phyloP scores from a whole-genome alignment of 129 eudicot species.

The Solidago caesia region DNA sequence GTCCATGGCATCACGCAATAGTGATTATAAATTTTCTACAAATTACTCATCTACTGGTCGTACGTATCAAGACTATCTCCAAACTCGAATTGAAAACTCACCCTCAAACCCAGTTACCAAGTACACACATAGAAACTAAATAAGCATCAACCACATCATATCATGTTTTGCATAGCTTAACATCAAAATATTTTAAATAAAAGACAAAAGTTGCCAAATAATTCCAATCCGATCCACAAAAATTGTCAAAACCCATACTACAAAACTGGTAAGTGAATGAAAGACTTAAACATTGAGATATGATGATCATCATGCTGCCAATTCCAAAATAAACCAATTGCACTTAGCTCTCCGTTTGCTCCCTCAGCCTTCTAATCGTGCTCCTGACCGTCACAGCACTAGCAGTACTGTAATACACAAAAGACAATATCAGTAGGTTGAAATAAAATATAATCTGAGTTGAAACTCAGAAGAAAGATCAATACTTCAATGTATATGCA shows the following conservation, averaged over 20 bases:
- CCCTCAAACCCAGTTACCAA: too few species aligned
- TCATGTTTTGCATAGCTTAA: not conserved
- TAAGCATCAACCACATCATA: not conserved
- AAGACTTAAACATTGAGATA: conserved; percentile 16
- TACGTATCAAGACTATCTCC: too few species aligned
- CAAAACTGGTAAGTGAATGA: conserved; percentile 10
- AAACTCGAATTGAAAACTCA: not conserved
- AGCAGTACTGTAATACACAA: conserved; percentile 59
- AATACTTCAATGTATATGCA: conserved; percentile 92
- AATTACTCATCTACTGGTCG: too few species aligned
- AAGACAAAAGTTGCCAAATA: not conserved
- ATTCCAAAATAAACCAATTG: not conserved
- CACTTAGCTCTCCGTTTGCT: conserved; percentile 76
- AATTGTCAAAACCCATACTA: conserved; percentile 21
- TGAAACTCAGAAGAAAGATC: not conserved
- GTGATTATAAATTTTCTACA: too few species aligned
- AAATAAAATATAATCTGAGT: not conserved
- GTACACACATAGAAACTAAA: not conserved
- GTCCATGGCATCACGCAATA: too few species aligned
- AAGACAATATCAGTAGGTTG: not conserved
- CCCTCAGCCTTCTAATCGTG: conserved; percentile 91
- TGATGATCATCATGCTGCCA: not conserved
- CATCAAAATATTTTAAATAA: conserved; percentile 22
- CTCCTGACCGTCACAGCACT: conserved; percentile 95
- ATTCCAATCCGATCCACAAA: conserved; percentile 7